Evolutionary conservation across 331 rosid species (phyloP).

Genomic region (Acacia pycnantha): DNA sequence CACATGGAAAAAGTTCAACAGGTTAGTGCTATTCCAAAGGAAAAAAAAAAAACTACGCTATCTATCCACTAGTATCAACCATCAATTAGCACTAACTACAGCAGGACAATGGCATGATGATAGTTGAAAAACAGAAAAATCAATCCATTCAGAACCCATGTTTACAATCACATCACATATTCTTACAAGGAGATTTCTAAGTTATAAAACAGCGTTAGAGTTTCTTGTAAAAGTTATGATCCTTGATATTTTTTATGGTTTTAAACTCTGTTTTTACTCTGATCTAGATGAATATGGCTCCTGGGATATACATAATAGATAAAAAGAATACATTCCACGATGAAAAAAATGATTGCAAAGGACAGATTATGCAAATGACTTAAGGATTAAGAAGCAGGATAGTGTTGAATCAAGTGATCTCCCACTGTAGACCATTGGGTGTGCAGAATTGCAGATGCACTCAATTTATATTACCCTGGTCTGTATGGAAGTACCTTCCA

Average conservation of each 20-base stretch:
- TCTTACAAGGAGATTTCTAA: neutral
- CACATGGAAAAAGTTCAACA: neutral
- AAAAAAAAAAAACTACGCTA: slow-evolving; percentile 9
- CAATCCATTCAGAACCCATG: neutral
- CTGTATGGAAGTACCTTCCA: neutral
- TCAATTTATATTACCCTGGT: neutral
- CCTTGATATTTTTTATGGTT: neutral
- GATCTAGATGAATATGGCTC: neutral
- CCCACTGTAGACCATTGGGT: neutral
- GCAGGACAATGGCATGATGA: slow-evolving; percentile 2
- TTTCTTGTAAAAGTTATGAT: neutral
- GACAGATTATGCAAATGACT: neutral
- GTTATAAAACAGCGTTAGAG: neutral
- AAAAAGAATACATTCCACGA: neutral
- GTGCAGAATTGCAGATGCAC: neutral
- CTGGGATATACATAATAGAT: neutral
- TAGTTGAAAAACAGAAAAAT: neutral
- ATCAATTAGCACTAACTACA: slow-evolving; percentile 12
- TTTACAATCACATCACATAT: neutral
- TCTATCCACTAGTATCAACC: slow-evolving; percentile 5
- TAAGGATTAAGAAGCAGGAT: neutral
- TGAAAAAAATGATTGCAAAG: neutral
- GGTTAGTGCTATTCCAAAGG: slow-evolving; percentile 22
- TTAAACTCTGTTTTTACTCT: neutral
- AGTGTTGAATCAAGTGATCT: neutral